Evolutionary conservation across 2,329 filamentous ascomycete genomes (phyloP).

Genomic region (Pyrenophora tritici-repentis): DNA sequence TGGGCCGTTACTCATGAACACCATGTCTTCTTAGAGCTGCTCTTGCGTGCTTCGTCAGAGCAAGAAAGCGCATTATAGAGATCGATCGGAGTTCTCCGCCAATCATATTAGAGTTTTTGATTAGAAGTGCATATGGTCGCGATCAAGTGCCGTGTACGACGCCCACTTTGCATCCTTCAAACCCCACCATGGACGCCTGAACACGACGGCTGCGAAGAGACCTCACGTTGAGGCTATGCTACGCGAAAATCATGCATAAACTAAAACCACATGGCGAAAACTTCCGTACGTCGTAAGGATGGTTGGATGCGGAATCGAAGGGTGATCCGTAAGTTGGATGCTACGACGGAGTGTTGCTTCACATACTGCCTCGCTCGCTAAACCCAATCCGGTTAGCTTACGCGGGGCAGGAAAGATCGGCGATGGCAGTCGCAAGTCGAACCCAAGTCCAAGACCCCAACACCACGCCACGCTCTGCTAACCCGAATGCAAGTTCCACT

Average conservation of each 20-base stretch:
- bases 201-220: neutral
- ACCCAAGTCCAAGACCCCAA: neutral
- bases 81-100: neutral
- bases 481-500: neutral
- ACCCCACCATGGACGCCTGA: neutral
- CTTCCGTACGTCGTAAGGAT: too few species aligned
- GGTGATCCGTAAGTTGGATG: too few species aligned
- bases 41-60: neutral
- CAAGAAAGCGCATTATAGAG: neutral
- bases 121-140: neutral
- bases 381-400: too few species aligned
- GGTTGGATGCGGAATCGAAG: too few species aligned
- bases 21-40: neutral
- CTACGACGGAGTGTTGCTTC: too few species aligned
- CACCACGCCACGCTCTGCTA: neutral
- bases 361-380: too few species aligned
- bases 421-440: too few species aligned
- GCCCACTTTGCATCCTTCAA: neutral
- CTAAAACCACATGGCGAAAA: too few species aligned
- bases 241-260: too few species aligned
- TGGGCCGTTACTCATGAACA: neutral
- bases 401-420: too few species aligned
- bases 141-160: neutral
- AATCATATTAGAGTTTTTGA: neutral
- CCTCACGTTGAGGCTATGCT: too few species aligned